phyloP scores from a whole-genome alignment of 2,329 filamentous ascomycete species.

The Leptosphaerulina australis region DNA sequence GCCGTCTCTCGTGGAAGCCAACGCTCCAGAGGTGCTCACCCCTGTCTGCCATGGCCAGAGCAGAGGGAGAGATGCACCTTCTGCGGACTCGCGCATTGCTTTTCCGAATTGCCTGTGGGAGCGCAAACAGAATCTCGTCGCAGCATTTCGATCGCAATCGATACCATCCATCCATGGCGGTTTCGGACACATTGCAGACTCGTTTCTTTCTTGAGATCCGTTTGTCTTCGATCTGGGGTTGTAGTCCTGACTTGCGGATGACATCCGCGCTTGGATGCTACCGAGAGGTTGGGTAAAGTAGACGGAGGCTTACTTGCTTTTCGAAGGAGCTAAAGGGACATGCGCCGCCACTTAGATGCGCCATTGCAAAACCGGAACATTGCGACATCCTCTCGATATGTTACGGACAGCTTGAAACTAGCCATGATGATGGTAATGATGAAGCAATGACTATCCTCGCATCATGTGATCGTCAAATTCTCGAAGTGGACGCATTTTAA shows the following conservation, averaged over 20 bases:
- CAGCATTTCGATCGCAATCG: slow-evolving; percentile 1
- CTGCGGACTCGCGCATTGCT: slow-evolving; percentile 1
- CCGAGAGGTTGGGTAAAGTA: slow-evolving; percentile 18
- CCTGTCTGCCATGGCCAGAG: slow-evolving; percentile 7
- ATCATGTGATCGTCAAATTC: not conserved
- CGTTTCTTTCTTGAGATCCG: not conserved
- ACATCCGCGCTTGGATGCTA: slow-evolving; percentile 22
- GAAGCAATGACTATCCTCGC: too few relatives aligned
- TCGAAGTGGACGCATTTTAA: not conserved
- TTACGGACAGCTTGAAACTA: not conserved
- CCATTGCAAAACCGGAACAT: slow-evolving; percentile 20
- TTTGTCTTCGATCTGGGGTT: not conserved
- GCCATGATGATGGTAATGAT: not conserved
- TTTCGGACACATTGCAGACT: slow-evolving; percentile 8
- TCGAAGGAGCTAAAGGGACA: slow-evolving; percentile 11
- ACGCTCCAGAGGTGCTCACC: slow-evolving; percentile 3
- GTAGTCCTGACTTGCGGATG: slow-evolving; percentile 1
- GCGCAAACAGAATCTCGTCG: not conserved
- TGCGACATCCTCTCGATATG: slow-evolving; percentile 1
- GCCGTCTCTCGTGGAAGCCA: slow-evolving; percentile 32
- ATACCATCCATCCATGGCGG: slow-evolving; percentile 3
- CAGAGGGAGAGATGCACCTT: slow-evolving; percentile 5
- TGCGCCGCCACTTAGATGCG: slow-evolving; percentile 21
- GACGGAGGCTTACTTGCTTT: slow-evolving; percentile 25
- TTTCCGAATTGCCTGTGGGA: not conserved